Evolutionary conservation across 306 rosid species (phyloP).

Genomic region (Boehmeria nivea): DNA sequence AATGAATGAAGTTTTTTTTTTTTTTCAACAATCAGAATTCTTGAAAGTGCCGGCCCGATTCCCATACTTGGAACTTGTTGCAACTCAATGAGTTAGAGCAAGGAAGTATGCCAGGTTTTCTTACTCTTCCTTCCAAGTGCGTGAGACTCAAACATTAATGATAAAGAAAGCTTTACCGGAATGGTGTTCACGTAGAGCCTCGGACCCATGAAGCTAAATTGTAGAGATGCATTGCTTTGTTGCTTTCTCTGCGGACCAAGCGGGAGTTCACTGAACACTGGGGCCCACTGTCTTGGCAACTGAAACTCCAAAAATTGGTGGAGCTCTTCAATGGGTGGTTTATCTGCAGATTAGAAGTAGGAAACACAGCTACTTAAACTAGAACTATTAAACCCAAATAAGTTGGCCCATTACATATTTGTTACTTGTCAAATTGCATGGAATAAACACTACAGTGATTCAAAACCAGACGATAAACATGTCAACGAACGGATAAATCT

Average conservation of each 20-base stretch:
- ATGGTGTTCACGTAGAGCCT: conserved; percentile 80
- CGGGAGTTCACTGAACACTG: conserved; percentile 94
- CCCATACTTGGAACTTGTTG: too few relatives aligned
- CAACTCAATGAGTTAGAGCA: too few relatives aligned
- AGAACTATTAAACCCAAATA: neutral
- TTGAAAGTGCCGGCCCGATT: too few relatives aligned
- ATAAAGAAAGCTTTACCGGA: conserved; percentile 40
- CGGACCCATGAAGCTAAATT: conserved; percentile 94
- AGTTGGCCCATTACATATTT: neutral
- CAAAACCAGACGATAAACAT: conserved; percentile 11
- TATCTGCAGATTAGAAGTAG: conserved; percentile 51
- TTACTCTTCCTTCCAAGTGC: too few relatives aligned
- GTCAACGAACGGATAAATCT: conserved; percentile 5
- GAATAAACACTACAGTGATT: neutral
- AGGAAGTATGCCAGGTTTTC: too few relatives aligned
- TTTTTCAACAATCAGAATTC: too few relatives aligned
- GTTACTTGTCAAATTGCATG: neutral
- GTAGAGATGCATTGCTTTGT: conserved; percentile 64
- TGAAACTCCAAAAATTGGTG: conserved; percentile 98
- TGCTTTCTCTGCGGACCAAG: conserved; percentile 95
- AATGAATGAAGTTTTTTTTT: conserved; percentile 1
- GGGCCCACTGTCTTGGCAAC: conserved; percentile 99
- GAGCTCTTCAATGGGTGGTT: conserved; percentile 90
- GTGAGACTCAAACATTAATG: neutral
- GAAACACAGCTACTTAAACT: neutral